phyloP scores from a whole-genome alignment of 139 green algal species.

The Volvox africanus region DNA sequence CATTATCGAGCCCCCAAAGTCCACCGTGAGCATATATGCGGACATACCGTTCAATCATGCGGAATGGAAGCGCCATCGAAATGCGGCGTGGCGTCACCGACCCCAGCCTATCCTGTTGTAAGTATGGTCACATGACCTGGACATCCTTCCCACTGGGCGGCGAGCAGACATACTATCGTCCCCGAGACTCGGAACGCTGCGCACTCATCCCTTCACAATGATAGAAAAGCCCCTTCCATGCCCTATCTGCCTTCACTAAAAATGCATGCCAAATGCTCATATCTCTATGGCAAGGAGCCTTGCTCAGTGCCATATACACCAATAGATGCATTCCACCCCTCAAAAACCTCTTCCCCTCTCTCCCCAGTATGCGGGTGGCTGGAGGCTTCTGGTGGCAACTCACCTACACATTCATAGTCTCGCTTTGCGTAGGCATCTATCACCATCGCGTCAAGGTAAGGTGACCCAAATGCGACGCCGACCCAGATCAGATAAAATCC shows the following conservation, averaged over 20 bases:
- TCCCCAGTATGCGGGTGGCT: slow-evolving; percentile 32
- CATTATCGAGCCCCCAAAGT: slow-evolving; percentile 11
- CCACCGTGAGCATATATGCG: slow-evolving; percentile 33
- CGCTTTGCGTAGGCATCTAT: slow-evolving; percentile 18
- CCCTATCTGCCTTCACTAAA: too few relatives aligned
- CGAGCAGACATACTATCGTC: too few relatives aligned
- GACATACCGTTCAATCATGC: slow-evolving; percentile 41
- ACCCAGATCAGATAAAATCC: too few relatives aligned
- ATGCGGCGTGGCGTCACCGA: slow-evolving; percentile 36
- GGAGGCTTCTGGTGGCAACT: slow-evolving; percentile 53
- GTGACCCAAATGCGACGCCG: neutral
- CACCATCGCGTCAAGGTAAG: slow-evolving; percentile 7
- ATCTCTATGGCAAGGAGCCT: too few relatives aligned
- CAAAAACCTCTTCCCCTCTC: neutral
- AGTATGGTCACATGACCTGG: neutral
- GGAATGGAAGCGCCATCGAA: slow-evolving; percentile 45
- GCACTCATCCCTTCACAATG: too few relatives aligned
- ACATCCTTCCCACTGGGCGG: too few relatives aligned
- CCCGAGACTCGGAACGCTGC: too few relatives aligned
- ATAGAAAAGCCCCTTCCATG: too few relatives aligned
- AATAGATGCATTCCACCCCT: too few relatives aligned
- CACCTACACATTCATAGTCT: slow-evolving; percentile 15
- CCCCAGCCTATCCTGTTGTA: slow-evolving; percentile 29
- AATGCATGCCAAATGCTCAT: too few relatives aligned
- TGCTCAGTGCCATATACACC: too few relatives aligned